Conservation (phyloP, 1,284 basidiomycete species). For the Sanguinoderma infundibulare region DNA sequence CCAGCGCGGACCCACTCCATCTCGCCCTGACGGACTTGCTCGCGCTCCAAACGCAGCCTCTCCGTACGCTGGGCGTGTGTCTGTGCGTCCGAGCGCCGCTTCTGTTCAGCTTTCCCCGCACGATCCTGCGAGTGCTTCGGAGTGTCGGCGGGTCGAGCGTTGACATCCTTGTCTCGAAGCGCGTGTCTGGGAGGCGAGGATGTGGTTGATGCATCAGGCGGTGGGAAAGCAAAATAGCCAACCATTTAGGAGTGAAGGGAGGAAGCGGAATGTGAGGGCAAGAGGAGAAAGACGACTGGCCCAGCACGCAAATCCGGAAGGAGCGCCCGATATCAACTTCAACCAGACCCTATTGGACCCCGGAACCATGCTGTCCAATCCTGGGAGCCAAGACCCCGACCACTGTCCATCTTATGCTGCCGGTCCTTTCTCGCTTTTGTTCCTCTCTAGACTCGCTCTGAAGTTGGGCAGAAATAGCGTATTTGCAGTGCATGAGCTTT, state of each 20-base stretch:
- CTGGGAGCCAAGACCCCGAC: not conserved
- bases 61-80: too few relatives aligned
- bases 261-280: not conserved
- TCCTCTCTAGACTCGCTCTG: not conserved
- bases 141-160: not conserved
- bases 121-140: not conserved
- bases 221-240: constrained; percentile 21
- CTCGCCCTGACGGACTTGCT: constrained; percentile 46
- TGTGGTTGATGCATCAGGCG: not conserved
- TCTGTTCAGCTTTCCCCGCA: constrained; percentile 12
- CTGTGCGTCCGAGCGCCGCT: constrained; percentile 23
- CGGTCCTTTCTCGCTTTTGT: not conserved
- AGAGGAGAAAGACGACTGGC: constrained; percentile 3
- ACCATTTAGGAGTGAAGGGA: constrained; percentile 5
- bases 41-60: constrained; percentile 33
- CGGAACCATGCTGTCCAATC: constrained; percentile 1
- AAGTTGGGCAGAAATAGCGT: not conserved
- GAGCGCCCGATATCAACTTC: constrained; percentile 3
- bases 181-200: not conserved
- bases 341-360: constrained; percentile 12
- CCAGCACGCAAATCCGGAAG: not conserved
- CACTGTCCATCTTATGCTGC: not conserved
- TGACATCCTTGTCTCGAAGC: not conserved
- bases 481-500: not conserved
- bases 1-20: constrained; percentile 64